These are phyloP conservation scores for Tricholomella constricta DNA, from an alignment of 768 basidiomycete genomes.

Conservation along the genomic window DNA sequence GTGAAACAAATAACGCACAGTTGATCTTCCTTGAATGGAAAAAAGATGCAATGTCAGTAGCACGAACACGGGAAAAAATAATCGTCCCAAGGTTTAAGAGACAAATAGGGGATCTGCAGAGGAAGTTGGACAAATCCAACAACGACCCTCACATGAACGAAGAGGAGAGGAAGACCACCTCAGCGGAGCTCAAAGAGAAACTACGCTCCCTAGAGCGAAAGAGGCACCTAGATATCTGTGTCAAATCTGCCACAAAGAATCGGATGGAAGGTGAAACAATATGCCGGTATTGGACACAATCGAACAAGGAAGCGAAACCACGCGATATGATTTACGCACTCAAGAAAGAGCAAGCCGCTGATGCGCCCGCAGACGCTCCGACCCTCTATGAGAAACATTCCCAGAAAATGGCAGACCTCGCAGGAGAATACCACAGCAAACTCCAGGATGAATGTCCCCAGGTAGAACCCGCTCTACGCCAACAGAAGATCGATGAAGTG, in stretches of 20 bases:
- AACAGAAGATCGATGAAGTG: background rate
- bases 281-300: conserved; percentile 9
- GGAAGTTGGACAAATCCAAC: background rate
- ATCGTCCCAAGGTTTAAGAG: background rate
- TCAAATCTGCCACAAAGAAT: background rate
- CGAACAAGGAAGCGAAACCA: conserved; percentile 13
- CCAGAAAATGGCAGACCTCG: conserved; percentile 6
- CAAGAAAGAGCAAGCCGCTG: background rate
- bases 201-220: background rate
- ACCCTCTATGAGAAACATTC: background rate
- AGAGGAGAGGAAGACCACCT: background rate
- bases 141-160: background rate
- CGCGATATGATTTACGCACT: conserved; percentile 13
- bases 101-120: background rate
- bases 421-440: conserved; percentile 1
- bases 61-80: background rate
- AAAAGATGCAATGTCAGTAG: background rate
- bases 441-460: background rate
- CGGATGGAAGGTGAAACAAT: conserved; percentile 14
- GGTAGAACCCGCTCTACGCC: background rate
- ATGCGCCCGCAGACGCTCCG: too few relatives aligned
- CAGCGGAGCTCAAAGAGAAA: conserved; percentile 2
- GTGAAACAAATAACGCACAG: background rate
- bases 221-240: conserved; percentile 5
- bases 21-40: background rate